Percentiles rank a stretch among this genome's conserved stretches.
These are phyloP conservation scores for Paramecium biaurelia DNA, from an alignment of 73 alveolate genomes.

Conservation along the genomic window DNA sequence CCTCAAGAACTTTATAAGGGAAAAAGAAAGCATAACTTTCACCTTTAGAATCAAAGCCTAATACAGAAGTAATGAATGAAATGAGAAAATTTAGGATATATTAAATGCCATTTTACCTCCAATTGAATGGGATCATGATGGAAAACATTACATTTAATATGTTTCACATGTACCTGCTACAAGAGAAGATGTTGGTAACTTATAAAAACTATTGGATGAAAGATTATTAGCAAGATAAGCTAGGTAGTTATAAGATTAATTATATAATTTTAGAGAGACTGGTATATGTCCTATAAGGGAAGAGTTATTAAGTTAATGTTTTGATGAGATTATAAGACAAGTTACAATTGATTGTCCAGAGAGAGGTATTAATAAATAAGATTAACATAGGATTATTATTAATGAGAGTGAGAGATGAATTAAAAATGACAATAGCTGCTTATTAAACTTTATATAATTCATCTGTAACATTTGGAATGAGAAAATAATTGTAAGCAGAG, in stretches of 20 bases:
- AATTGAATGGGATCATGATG: constrained; percentile 94
- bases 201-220: constrained; percentile 87
- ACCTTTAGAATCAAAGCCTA: constrained; percentile 91
- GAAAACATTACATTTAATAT: constrained; percentile 89
- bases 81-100: constrained; percentile 62
- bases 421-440: constrained; percentile 98
- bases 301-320: constrained; percentile 87
- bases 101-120: constrained; percentile 93
- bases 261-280: constrained; percentile 75
- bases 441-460: constrained; percentile 95
- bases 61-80: constrained; percentile 69
- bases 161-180: constrained; percentile 92
- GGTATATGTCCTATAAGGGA: constrained; percentile 96
- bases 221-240: constrained; percentile 95
- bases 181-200: constrained; percentile 91
- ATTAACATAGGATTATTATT: constrained; percentile 64
- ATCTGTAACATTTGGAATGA: constrained; percentile 92
- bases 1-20: constrained; percentile 6
- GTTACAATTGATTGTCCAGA: constrained; percentile 97
- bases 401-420: constrained; percentile 97
- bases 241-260: constrained; percentile 25
- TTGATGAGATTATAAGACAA: constrained; percentile 94
- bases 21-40: constrained; percentile 86
- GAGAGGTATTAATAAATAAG: constrained; percentile 90
- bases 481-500: constrained; percentile 92